Percentiles rank a stretch among this genome's conserved stretches.
Conservation (phyloP, 1,139 yeast genomes). For the Lodderomyces pseudojiufengensis region DNA sequence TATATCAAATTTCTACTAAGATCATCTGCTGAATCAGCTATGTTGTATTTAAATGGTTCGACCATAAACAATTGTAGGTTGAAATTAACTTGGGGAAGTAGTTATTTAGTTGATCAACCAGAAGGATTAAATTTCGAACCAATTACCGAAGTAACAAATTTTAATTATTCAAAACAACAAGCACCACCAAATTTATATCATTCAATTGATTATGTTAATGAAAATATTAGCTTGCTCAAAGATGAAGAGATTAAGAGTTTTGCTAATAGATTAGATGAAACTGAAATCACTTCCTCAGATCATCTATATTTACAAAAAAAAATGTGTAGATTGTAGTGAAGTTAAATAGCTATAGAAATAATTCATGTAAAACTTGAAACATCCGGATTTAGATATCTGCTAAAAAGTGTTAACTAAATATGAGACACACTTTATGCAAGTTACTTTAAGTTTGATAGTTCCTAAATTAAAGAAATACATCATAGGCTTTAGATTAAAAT, state of each 20-base stretch:
- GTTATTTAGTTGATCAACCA: constrained; percentile 2
- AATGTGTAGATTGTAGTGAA: constrained; percentile 12
- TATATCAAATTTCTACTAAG: constrained; percentile 27
- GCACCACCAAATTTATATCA: constrained; percentile 22
- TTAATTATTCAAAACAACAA: constrained; percentile 15
- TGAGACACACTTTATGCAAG: too few relatives aligned
- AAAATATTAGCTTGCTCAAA: constrained; percentile 19
- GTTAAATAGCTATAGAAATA: too few relatives aligned
- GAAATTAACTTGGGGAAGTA: constrained; percentile 33
- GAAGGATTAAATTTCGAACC: constrained; percentile 11
- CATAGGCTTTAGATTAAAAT: too few relatives aligned
- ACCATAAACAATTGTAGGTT: constrained; percentile 29
- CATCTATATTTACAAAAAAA: constrained; percentile 16
- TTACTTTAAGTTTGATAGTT: too few relatives aligned
- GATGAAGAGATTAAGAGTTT: constrained; percentile 13
- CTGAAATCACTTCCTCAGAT: constrained; percentile 19
- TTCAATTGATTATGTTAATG: constrained; percentile 9
- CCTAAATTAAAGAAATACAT: too few relatives aligned
- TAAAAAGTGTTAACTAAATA: too few relatives aligned
- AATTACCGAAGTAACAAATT: constrained; percentile 5
- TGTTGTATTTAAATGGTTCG: constrained; percentile 30
- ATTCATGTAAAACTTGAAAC: too few relatives aligned
- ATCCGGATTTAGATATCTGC: too few relatives aligned
- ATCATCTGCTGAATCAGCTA: constrained; percentile 36
- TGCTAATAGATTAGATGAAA: constrained; percentile 16